These are phyloP conservation scores for Cystobasidium slooffiae DNA, from an alignment of 1,284 basidiomycete genomes.

Conservation along the genomic window DNA sequence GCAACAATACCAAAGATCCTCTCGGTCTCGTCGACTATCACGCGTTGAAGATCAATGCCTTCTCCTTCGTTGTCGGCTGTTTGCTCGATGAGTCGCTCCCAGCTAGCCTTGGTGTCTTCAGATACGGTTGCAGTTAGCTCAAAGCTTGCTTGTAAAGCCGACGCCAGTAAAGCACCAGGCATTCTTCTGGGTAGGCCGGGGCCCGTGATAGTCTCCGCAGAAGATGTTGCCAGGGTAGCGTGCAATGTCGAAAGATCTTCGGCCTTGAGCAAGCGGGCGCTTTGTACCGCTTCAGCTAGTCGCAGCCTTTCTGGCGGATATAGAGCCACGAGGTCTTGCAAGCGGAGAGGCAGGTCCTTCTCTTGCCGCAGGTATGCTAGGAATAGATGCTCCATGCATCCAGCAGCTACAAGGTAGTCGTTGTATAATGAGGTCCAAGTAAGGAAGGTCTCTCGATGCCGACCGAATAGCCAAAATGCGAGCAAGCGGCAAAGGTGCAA, in stretches of 20 bases:
- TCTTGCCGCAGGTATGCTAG: constrained; percentile 36
- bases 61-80: background rate
- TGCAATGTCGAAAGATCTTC: too few species aligned
- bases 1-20: constrained; percentile 32
- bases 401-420: constrained; percentile 30
- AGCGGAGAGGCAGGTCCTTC: constrained; percentile 22
- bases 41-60: constrained; percentile 8
- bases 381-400: constrained; percentile 41
- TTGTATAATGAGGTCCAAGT: constrained; percentile 20
- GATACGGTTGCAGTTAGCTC: background rate
- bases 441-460: background rate
- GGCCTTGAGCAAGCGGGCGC: too few species aligned
- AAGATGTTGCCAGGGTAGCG: background rate
- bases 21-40: constrained; percentile 30
- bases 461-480: constrained; percentile 43
- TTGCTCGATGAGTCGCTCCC: background rate
- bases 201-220: background rate
- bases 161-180: constrained; percentile 15
- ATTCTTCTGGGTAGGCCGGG: background rate
- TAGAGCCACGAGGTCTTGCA: constrained; percentile 23
- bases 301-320: constrained; percentile 17
- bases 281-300: background rate
- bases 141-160: background rate
- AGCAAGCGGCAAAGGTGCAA: constrained; percentile 40
- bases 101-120: background rate